Base-by-base conservation (phyloP, 768 basidiomycete species). In the Calocybe indica region DNA sequence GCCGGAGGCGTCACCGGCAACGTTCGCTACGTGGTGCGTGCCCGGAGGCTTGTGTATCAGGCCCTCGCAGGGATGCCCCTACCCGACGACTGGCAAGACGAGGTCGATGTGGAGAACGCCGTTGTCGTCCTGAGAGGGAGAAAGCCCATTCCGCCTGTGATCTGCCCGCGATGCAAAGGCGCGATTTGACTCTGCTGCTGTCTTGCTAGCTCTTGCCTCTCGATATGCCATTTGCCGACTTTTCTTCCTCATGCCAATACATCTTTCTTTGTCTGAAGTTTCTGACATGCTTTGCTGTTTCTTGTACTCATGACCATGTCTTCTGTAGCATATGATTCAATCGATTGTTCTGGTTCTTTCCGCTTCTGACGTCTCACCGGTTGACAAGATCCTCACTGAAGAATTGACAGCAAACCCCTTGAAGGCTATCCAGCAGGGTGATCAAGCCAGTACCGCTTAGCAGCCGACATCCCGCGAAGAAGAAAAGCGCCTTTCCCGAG, bases 1-100 rank as follows among this genome's bases (percentile, higher is more conserved):
- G 52, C 40, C 0, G 74, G 74, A 0, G 76, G 79, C 1, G 52
- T 82, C 0, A 67, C 71, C 1, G 82, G 82, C 1, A 83, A 83
- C 50, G 58, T 79, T 0, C 51, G 61, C 1, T 56, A 69, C 15
- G 80, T 83, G 3, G 58, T 69, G 6, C 55, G 61, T 0, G 79
- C 82, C 1, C 65, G 82, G 39, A 59, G 64, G 31, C 49, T 79
- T n/a, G 73, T 82, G 14, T 73, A 73, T 51, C 54, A 46, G 1
- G 57, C 60, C 1, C 52, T 79, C n/a, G 52, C 46, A 6, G 60
- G 55, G 35, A 55, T 46, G 42, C 54, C 61, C 6, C 49, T 74
- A 7, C 65, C 71, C 3, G 68, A 69, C 1, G 59, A 69, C 12
- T 80, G 80, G 80, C 55, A 72, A 45, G 54, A 59, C 0, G 47